A percentile compares a stretch with the other conserved stretches of the same genome.
phyloP scores from a whole-genome alignment of 23 red algal genomes.

The Chondrus crispus region DNA sequence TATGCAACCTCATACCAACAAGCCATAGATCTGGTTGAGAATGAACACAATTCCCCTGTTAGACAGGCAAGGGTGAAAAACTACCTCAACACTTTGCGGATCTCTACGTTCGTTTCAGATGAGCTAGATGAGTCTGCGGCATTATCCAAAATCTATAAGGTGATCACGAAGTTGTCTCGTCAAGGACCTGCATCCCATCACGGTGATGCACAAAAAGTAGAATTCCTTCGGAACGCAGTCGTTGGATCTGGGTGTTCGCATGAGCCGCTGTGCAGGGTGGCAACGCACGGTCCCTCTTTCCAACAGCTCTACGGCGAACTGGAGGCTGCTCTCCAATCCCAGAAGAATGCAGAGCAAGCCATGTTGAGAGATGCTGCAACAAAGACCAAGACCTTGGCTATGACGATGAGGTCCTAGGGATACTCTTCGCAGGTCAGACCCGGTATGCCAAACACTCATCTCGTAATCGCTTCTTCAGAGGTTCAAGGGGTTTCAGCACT shows the following conservation, averaged over 20 bases:
- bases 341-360: background rate
- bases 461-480: no score
- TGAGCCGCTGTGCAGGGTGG: background rate
- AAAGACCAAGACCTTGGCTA: background rate
- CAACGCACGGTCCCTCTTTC: background rate
- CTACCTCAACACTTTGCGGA: background rate
- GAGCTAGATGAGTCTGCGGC: background rate
- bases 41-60: background rate
- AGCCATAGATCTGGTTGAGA: background rate
- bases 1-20: background rate
- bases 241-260: background rate
- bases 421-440: background rate
- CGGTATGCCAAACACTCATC: background rate
- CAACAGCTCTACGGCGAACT: background rate
- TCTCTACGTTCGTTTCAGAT: background rate
- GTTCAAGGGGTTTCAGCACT: no score
- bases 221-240: background rate
- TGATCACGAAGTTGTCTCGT: background rate
- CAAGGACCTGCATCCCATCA: background rate
- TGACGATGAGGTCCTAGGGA: background rate
- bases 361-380: no score
- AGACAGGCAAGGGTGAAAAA: background rate
- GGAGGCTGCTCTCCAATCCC: background rate
- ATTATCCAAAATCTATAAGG: background rate
- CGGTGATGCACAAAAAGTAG: background rate